phyloP scores from a whole-genome alignment of 2,329 filamentous ascomycete genomes.

The Capronia americana region DNA sequence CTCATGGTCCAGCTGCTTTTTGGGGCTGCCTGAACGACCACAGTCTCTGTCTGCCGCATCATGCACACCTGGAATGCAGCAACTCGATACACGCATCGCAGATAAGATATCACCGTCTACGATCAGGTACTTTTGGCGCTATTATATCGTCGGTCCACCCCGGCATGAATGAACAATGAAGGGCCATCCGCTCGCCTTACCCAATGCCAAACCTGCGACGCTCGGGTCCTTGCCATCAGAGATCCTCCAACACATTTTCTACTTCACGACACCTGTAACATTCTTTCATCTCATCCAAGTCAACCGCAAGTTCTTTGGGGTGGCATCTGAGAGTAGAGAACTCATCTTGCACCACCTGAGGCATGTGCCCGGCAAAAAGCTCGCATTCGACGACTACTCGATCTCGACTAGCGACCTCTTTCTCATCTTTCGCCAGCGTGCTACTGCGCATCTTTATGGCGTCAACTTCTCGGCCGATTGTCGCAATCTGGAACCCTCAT shows the following conservation, averaged over 20 bases:
- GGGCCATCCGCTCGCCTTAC: not conserved
- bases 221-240: constrained; percentile 45
- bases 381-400: constrained; percentile 33
- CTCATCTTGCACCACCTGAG: constrained; percentile 47
- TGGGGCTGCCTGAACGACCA: not conserved
- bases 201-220: not conserved
- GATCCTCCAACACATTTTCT: constrained; percentile 49
- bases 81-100: not conserved
- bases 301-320: constrained; percentile 46
- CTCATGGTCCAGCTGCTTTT: not conserved
- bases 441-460: constrained; percentile 46
- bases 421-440: constrained; percentile 42
- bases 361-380: constrained; percentile 44
- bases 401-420: constrained; percentile 43
- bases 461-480: constrained; percentile 45
- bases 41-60: not conserved
- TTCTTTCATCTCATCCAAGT: constrained; percentile 49
- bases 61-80: not conserved
- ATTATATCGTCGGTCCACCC: not conserved
- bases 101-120: not conserved
- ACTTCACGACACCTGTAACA: constrained; percentile 44
- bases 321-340: constrained; percentile 46
- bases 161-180: not conserved
- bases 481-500: constrained; percentile 40
- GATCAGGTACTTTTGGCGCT: not conserved